phyloP scores from a whole-genome alignment of 345 rosid species.

The Orychophragmus violaceus region DNA sequence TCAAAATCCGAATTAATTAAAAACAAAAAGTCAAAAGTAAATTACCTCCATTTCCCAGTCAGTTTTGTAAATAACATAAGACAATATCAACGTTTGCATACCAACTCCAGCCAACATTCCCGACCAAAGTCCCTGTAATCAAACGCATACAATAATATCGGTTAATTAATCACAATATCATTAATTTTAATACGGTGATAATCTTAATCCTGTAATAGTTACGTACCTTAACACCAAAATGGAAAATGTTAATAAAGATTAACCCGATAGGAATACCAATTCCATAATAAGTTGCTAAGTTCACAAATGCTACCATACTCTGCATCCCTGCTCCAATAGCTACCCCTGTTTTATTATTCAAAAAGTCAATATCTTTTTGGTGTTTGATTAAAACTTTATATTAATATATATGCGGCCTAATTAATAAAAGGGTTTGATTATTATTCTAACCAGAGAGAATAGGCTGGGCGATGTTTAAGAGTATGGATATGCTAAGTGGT shows the following conservation, averaged over 20 bases:
- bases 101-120: conserved; percentile 38
- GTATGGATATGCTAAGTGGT: conserved; percentile 52
- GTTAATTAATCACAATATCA: background rate
- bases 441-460: conserved; percentile 44
- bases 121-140: conserved; percentile 40
- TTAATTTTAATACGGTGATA: background rate
- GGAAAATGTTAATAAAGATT: conserved; percentile 26
- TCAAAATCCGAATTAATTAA: background rate
- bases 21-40: background rate
- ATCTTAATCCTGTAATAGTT: background rate
- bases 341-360: conserved; percentile 33
- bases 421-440: background rate
- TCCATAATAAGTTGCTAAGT: conserved; percentile 43
- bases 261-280: conserved; percentile 45
- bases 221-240: conserved; percentile 37
- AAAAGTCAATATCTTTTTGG: background rate
- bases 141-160: conserved; percentile 7
- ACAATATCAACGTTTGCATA: conserved; percentile 33
- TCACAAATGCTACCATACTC: conserved; percentile 36
- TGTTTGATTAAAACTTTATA: background rate
- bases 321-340: conserved; percentile 56
- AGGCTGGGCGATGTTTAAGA: conserved; percentile 60
- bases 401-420: background rate
- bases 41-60: conserved; percentile 46
- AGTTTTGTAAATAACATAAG: conserved; percentile 33